Conservation (phyloP, 2,329 filamentous ascomycete genomes). For the Orbilia oligospora region DNA sequence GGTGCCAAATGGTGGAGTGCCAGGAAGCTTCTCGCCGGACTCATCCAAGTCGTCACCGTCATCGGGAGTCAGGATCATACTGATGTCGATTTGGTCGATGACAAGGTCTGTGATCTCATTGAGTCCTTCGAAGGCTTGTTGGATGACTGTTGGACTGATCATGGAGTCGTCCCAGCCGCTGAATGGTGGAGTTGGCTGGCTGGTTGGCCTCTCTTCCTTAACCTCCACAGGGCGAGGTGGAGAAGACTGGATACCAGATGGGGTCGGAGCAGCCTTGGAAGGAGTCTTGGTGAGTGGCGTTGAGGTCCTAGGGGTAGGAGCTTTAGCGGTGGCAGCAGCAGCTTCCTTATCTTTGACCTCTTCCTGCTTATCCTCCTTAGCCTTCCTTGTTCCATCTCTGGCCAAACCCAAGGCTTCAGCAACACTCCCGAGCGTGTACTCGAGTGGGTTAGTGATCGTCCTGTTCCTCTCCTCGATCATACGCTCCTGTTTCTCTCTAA, state of each 20-base stretch:
- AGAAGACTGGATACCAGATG: conserved; percentile 25
- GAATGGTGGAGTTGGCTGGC: conserved; percentile 24
- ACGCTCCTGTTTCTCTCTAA: conserved; percentile 34
- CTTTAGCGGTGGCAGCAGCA: conserved; percentile 17
- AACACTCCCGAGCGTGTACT: conserved; percentile 53
- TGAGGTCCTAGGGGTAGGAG: conserved; percentile 34
- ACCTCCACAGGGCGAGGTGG: conserved; percentile 18
- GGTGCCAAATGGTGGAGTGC: conserved; percentile 4
- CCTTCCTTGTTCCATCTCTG: conserved; percentile 51
- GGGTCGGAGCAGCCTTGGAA: conserved; percentile 36
- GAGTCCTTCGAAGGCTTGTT: conserved; percentile 58
- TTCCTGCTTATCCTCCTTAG: conserved; percentile 46
- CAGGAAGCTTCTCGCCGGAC: conserved; percentile 30
- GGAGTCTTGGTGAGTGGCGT: conserved; percentile 46
- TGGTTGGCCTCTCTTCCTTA: not conserved
- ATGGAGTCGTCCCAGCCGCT: conserved; percentile 46
- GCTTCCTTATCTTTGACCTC: conserved; percentile 49
- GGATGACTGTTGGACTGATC: conserved; percentile 51
- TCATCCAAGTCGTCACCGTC: conserved; percentile 47
- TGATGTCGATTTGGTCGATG: conserved; percentile 51
- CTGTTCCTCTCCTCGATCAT: conserved; percentile 52
- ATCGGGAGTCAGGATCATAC: conserved; percentile 54
- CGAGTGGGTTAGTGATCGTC: conserved; percentile 53
- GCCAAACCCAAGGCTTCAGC: conserved; percentile 48
- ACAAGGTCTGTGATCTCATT: conserved; percentile 53